A percentile compares a stretch with the other conserved stretches of the same genome.
Evolutionary conservation across 2,329 filamentous ascomycete genomes (phyloP).

Genomic region (Fusarium buxicola): DNA sequence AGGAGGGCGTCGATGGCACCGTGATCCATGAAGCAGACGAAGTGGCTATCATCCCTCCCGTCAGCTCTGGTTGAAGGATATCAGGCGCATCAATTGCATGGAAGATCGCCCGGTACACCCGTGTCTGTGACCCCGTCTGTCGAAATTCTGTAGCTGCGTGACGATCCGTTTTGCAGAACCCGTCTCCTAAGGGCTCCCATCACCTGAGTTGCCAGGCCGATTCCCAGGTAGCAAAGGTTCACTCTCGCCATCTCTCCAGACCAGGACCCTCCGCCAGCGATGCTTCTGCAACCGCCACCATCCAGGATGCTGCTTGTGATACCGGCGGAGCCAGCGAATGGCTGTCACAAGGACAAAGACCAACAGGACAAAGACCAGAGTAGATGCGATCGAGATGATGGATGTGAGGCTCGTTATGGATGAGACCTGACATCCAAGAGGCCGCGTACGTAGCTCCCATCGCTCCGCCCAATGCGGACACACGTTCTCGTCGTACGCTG

Average conservation of each 20-base stretch:
- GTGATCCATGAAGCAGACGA: constrained; percentile 80
- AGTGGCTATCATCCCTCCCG: constrained; percentile 87
- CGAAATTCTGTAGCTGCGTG: constrained; percentile 21
- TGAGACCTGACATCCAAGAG: constrained; percentile 53
- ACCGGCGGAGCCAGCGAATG: constrained; percentile 37
- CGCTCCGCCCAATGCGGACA: constrained; percentile 63
- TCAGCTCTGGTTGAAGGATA: constrained; percentile 78
- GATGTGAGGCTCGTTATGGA: constrained; percentile 50
- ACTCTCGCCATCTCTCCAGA: constrained; percentile 42
- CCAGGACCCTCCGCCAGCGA: constrained; percentile 27
- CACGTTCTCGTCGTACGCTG: constrained; percentile 60
- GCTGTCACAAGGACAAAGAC: constrained; percentile 38
- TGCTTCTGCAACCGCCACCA: constrained; percentile 30
- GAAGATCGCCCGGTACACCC: constrained; percentile 16
- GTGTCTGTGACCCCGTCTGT: not conserved
- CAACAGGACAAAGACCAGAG: constrained; percentile 45
- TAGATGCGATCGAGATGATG: constrained; percentile 45
- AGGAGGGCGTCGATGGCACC: constrained; percentile 53
- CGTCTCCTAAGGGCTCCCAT: constrained; percentile 11
- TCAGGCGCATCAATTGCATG: constrained; percentile 22
- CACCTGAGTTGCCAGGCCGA: constrained; percentile 5
- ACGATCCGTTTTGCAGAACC: not conserved
- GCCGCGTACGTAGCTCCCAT: constrained; percentile 53
- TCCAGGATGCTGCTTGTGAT: constrained; percentile 35
- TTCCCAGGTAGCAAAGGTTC: constrained; percentile 46